phyloP scores from a whole-genome alignment of 306 rosid genomes.

The Oxytropis ochrocephala region DNA sequence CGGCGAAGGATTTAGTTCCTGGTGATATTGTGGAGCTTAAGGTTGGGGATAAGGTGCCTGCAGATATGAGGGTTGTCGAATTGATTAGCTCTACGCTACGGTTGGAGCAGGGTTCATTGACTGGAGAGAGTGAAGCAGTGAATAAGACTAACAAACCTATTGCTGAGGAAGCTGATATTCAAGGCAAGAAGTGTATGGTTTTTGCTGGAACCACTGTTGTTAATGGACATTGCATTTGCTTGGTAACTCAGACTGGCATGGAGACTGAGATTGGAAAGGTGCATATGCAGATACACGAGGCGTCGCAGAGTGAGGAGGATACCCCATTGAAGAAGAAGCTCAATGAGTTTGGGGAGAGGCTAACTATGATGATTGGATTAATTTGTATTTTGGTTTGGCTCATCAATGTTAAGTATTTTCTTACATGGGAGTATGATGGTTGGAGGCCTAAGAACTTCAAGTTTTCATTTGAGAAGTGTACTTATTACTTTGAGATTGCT shows the following conservation, averaged over 20 bases:
- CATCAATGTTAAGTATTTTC: slow-evolving; percentile 51
- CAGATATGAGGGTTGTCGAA: slow-evolving; percentile 49
- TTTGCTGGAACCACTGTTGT: slow-evolving; percentile 72
- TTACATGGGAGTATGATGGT: slow-evolving; percentile 38
- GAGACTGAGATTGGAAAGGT: slow-evolving; percentile 70
- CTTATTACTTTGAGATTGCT: slow-evolving; percentile 58
- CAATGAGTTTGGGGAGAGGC: slow-evolving; percentile 43
- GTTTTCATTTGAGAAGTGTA: slow-evolving; percentile 54
- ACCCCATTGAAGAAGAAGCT: slow-evolving; percentile 80
- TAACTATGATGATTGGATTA: slow-evolving; percentile 45
- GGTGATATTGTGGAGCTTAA: slow-evolving; percentile 56
- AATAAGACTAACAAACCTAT: slow-evolving; percentile 39
- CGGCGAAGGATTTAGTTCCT: slow-evolving; percentile 79
- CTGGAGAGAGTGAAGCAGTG: slow-evolving; percentile 61
- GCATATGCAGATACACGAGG: slow-evolving; percentile 67
- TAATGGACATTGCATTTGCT: slow-evolving; percentile 62
- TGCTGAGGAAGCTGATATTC: slow-evolving; percentile 41
- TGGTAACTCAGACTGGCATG: slow-evolving; percentile 73
- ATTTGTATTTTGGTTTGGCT: slow-evolving; percentile 46
- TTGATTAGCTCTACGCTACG: slow-evolving; percentile 49
- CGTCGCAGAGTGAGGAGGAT: slow-evolving; percentile 58
- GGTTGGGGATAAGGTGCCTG: slow-evolving; percentile 58
- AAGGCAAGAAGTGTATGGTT: slow-evolving; percentile 48
- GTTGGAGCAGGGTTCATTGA: slow-evolving; percentile 51
- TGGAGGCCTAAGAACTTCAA: slow-evolving; percentile 44